Conservation (phyloP, 2,329 filamentous ascomycete genomes). For the Diaporthe vaccinii region DNA sequence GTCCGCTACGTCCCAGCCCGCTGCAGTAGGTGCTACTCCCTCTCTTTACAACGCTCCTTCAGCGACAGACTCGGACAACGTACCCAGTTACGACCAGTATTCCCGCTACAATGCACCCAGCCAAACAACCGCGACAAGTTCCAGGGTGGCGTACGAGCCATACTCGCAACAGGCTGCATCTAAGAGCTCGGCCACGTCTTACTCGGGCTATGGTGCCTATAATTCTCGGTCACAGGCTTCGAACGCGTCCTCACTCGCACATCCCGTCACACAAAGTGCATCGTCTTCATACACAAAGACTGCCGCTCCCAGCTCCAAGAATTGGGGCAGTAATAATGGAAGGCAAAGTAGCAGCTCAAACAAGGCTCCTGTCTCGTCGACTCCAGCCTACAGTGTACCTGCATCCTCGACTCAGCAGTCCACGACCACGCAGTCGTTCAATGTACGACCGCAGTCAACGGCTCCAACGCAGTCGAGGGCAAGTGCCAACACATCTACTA, state of each 20-base stretch:
- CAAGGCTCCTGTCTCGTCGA: slow-evolving; percentile 43
- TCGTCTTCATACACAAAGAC: slow-evolving; percentile 32
- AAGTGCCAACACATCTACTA: slow-evolving; percentile 42
- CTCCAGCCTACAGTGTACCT: slow-evolving; percentile 43
- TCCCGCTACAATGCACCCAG: slow-evolving; percentile 42
- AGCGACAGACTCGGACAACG: slow-evolving; percentile 39
- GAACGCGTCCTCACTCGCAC: slow-evolving; percentile 42
- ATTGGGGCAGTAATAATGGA: slow-evolving; percentile 47
- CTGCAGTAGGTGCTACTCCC: slow-evolving; percentile 37
- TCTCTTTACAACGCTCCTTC: slow-evolving; percentile 41
- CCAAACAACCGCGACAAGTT: slow-evolving; percentile 44
- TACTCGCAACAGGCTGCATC: slow-evolving; percentile 48
- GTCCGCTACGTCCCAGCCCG: slow-evolving; percentile 30
- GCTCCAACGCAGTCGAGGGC: slow-evolving; percentile 43
- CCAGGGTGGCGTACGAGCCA: slow-evolving; percentile 48
- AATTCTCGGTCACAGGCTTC: slow-evolving; percentile 41
- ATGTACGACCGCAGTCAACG: slow-evolving; percentile 46
- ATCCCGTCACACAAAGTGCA: slow-evolving; percentile 45
- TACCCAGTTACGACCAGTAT: slow-evolving; percentile 44
- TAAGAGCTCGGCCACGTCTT: slow-evolving; percentile 41
- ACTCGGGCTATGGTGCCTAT: slow-evolving; percentile 47
- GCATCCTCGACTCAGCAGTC: slow-evolving; percentile 43
- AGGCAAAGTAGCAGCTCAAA: slow-evolving; percentile 45
- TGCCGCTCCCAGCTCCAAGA: slow-evolving; percentile 44
- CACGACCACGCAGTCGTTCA: slow-evolving; percentile 43